Evolutionary conservation across 208 protist species (phyloP).

Genomic region (Acanthamoeba healyi): DNA sequence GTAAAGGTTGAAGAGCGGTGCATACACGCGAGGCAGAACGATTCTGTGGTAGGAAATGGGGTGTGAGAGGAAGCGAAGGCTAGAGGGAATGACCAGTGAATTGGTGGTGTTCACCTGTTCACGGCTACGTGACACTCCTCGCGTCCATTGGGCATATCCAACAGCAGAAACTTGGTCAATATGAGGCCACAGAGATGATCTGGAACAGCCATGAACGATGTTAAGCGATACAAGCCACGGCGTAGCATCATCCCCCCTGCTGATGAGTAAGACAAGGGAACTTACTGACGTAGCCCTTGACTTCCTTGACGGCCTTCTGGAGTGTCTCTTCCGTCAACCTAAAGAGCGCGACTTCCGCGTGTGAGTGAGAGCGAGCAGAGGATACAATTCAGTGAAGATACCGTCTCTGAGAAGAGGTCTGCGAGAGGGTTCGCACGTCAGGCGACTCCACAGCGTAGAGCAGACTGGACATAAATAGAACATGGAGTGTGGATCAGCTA

Average conservation of each 20-base stretch:
- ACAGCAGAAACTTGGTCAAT: conserved; percentile 51
- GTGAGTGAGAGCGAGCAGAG: too few species aligned
- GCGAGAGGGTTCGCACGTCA: conserved; percentile 59
- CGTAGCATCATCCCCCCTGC: background rate
- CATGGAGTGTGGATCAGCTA: background rate
- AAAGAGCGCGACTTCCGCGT: background rate
- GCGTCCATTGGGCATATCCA: conserved; percentile 22
- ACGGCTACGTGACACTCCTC: conserved; percentile 38
- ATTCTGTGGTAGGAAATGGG: background rate
- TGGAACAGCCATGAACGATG: background rate
- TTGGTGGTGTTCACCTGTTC: background rate
- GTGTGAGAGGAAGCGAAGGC: background rate
- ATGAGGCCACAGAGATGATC: conserved; percentile 62
- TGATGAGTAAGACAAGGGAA: background rate
- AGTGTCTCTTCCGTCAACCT: conserved; percentile 67
- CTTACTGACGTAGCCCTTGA: conserved; percentile 67
- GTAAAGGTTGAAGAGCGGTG: conserved; percentile 35
- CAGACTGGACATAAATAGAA: background rate
- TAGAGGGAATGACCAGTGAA: too few species aligned
- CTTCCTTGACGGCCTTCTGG: conserved; percentile 67
- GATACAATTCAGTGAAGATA: background rate
- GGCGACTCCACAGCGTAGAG: conserved; percentile 67
- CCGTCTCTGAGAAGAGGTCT: conserved; percentile 35
- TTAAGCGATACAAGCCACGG: too few species aligned
- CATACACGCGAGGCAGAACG: conserved; percentile 18